These are phyloP conservation scores for Piloderma croceum DNA, from an alignment of 768 basidiomycete species.

Conservation along the genomic window DNA sequence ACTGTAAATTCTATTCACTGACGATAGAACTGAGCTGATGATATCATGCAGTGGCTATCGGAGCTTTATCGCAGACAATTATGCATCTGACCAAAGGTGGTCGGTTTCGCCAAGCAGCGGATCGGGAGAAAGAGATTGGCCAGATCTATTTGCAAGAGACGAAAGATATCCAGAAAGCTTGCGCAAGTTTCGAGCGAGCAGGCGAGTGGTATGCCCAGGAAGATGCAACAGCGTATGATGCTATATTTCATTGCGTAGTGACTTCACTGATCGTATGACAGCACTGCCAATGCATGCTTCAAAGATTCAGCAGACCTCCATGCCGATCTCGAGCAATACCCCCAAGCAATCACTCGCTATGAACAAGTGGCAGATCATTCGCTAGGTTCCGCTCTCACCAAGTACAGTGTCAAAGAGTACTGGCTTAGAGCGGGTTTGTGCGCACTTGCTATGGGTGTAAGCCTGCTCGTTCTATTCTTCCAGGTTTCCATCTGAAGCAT, in stretches of 20 bases:
- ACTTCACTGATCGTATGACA: slow-evolving; percentile 26
- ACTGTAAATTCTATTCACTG: slow-evolving; percentile 49
- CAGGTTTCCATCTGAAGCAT: slow-evolving; percentile 5
- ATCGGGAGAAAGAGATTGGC: slow-evolving; percentile 95
- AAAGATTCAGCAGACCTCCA: slow-evolving; percentile 96
- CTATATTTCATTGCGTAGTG: background rate
- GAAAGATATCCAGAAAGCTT: slow-evolving; percentile 76
- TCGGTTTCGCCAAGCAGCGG: slow-evolving; percentile 95
- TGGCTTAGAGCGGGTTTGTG: slow-evolving; percentile 88
- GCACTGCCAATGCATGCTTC: slow-evolving; percentile 92
- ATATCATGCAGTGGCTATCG: slow-evolving; percentile 67
- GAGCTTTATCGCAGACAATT: slow-evolving; percentile 81
- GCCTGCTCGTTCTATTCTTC: slow-evolving; percentile 21
- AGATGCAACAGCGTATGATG: slow-evolving; percentile 87
- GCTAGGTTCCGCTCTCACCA: slow-evolving; percentile 78
- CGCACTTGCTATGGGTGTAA: slow-evolving; percentile 79
- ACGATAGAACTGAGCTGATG: background rate
- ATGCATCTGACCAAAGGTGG: slow-evolving; percentile 76
- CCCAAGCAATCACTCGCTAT: slow-evolving; percentile 80
- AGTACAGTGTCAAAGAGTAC: slow-evolving; percentile 97
- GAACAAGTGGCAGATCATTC: slow-evolving; percentile 87
- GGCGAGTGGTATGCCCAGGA: slow-evolving; percentile 98
- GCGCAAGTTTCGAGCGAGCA: slow-evolving; percentile 86
- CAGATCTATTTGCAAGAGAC: slow-evolving; percentile 85
- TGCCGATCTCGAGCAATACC: slow-evolving; percentile 82